Evolutionary conservation across 345 rosid genomes (phyloP), one percentile per base, ranked within the genome.

Genomic region (Pugionium cornutum): DNA sequence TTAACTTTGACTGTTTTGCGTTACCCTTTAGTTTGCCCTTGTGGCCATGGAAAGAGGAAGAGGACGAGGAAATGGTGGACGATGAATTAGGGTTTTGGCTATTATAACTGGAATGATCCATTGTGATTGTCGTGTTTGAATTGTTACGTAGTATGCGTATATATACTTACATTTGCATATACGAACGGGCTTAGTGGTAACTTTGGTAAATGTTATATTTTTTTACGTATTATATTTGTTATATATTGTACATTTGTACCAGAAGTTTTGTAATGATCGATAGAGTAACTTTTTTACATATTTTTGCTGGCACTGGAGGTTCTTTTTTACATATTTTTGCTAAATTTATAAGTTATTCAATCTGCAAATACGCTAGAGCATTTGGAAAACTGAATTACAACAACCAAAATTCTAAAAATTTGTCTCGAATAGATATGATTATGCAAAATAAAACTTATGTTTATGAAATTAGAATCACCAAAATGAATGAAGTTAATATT

Each of bases 11-110:
- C 29, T 45, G 74, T 11, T 45, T 69, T 69, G 58, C 61, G 32
- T 49, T 18, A 18, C 18, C 0, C 67, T 10, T 66, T 52, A 11
- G 56, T 53, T 50, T 62, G 62, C 35, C 53, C 28, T 53, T 47
- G 64, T 32, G 53, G 51, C 46, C 25, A 4, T 62, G 65, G 57
- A 84, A 69, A 51, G 90, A 75, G 3, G 82, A 75, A 43, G 74
- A 77, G 2, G 78, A 70, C 18, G 89, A 73, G 7, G 79, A 73
- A 42, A 66, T 75, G 7, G 68, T 37, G 57, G 68, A 39, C 4
- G 70, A 52, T 46, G 82, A 70, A 64, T 47, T 68, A 52, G 63
- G 59, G 69, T 44, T 52, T 45, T 33, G 70, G 58, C 36, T 54
- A 49, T 10, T 33, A 32, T 63, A 7, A 27, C 5, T 65, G 9